These are phyloP conservation scores for Teunomyces aglyptinius DNA, from an alignment of 805 yeast genomes.

Conservation along the genomic window DNA sequence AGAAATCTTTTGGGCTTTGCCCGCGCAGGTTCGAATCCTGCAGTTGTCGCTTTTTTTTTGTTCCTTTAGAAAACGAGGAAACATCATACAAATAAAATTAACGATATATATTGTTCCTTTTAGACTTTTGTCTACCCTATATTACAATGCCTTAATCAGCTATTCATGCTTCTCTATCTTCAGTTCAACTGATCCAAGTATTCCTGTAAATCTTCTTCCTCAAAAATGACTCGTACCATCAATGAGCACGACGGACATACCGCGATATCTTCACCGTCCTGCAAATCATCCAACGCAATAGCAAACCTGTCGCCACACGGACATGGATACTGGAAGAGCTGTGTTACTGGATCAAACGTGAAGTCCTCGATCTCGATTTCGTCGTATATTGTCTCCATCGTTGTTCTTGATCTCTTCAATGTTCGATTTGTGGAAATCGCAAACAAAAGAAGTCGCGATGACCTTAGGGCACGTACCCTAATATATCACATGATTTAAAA, in stretches of 20 bases:
- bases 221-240: slow-evolving; percentile 90
- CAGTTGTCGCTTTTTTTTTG: slow-evolving; percentile 51
- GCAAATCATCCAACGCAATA: slow-evolving; percentile 76
- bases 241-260: slow-evolving; percentile 95
- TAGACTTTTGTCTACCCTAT: background rate
- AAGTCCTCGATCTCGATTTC: slow-evolving; percentile 97
- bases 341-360: slow-evolving; percentile 80
- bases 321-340: slow-evolving; percentile 89
- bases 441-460: background rate
- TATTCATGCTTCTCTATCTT: background rate
- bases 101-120: background rate
- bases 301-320: slow-evolving; percentile 98
- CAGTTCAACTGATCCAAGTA: slow-evolving; percentile 18
- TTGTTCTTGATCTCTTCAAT: background rate
- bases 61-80: background rate
- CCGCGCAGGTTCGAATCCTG: slow-evolving; percentile 62
- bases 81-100: background rate
- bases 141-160: background rate
- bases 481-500: background rate
- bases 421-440: background rate
- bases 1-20: slow-evolving; percentile 36
- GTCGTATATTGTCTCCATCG: slow-evolving; percentile 73
- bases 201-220: slow-evolving; percentile 54
- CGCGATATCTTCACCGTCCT: slow-evolving; percentile 90
- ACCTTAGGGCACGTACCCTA: slow-evolving; percentile 14